Percentiles rank a stretch among this genome's conserved stretches.
These are phyloP conservation scores for Bolboschoenus planiculmis DNA, from an alignment of 176 grass and related monocot species.

Conservation along the genomic window DNA sequence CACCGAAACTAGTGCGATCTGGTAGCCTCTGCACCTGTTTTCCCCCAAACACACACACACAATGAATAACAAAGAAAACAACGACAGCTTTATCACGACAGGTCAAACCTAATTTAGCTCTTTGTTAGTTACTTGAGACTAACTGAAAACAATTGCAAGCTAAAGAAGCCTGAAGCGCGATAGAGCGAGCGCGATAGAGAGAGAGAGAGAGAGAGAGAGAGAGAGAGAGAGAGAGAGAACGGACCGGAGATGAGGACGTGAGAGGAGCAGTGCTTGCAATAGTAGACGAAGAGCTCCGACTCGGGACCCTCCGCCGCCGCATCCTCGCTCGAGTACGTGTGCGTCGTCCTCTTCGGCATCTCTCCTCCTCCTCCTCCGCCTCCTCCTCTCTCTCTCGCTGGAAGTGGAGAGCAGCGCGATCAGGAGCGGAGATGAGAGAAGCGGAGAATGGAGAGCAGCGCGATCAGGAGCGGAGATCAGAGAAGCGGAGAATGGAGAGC, in stretches of 20 bases:
- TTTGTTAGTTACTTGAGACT: background rate
- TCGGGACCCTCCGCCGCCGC: conserved; percentile 82
- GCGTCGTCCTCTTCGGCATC: conserved; percentile 97
- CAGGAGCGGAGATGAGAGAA: too few species aligned
- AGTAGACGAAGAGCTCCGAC: conserved; percentile 96
- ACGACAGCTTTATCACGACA: too few species aligned
- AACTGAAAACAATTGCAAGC: background rate
- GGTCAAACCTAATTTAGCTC: too few species aligned
- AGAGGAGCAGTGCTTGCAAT: conserved; percentile 95
- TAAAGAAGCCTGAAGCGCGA: too few species aligned
- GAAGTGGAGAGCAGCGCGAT: too few species aligned
- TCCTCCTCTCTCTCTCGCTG: background rate
- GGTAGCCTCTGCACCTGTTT: too few species aligned
- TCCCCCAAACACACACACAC: too few species aligned
- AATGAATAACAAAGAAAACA: too few species aligned
- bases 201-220: background rate
- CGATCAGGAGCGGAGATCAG: too few species aligned
- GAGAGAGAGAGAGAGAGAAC: conserved; percentile 1
- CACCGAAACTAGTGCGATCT: too few species aligned
- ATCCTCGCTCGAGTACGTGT: conserved; percentile 99
- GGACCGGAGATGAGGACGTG: conserved; percentile 90
- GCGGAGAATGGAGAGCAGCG: too few species aligned
- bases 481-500: too few species aligned
- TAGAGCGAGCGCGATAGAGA: background rate
- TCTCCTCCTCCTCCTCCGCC: background rate